Base-by-base conservation (phyloP, 345 rosid species). In the Euphorbia tirucalli region DNA sequence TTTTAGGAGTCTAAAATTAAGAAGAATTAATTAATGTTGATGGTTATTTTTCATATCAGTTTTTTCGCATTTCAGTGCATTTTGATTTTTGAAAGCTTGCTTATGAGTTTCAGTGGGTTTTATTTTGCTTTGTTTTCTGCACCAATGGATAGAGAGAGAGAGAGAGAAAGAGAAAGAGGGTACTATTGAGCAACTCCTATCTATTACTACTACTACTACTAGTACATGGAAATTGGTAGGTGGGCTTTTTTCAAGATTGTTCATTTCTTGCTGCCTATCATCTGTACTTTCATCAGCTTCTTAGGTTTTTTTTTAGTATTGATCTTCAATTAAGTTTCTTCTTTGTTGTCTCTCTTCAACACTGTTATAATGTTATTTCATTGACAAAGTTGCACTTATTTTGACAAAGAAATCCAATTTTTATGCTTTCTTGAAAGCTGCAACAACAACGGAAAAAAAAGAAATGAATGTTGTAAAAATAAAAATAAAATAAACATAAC, bases 121-220 rank as follows among this genome's bases (percentile, higher is more conserved):
- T 27, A n/a, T 19, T 39, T 60, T 68, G 80, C 78, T 66, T 77
- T 77, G 71, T 73, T 74, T 76, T 80, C 76, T 59, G 80, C 83
- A 80, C 71, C 69, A 28, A 61, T 24, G 25, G 59, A 59, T 60
- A n/a, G n/a, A n/a, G n/a, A n/a, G n/a, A n/a, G n/a, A n/a, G n/a
- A n/a, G n/a, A n/a, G n/a, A n/a, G n/a, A n/a, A n/a, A n/a, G n/a
- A n/a, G n/a, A n/a, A n/a, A n/a, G n/a, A n/a, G n/a, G n/a, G n/a
- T n/a, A n/a, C n/a, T n/a, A n/a, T n/a, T n/a, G n/a, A n/a, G n/a
- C n/a, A n/a, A n/a, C n/a, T n/a, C n/a, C n/a, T n/a, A n/a, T n/a
- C n/a, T n/a, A n/a, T 48, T 65, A 6, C 55, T 15, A 15, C 25
- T 10, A 22, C 61, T 30, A 43, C 31, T 50, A 70, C 66, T n/a